These are phyloP conservation scores for Trichoderma sp. DNA, from an alignment of 2,329 filamentous ascomycete species.

Conservation along the genomic window DNA sequence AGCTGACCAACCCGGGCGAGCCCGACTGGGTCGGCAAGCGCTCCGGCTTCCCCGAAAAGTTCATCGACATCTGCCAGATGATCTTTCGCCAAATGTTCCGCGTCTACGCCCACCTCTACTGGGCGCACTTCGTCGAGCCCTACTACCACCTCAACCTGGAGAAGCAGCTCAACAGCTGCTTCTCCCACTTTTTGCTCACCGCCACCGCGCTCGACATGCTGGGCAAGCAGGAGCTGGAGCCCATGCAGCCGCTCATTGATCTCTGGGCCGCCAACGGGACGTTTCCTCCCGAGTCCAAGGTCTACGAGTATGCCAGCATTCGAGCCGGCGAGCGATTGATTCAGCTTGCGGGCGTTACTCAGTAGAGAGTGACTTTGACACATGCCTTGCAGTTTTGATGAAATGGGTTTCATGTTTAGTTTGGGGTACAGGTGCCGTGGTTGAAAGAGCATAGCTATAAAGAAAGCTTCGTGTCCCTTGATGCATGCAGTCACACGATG, in stretches of 20 bases:
- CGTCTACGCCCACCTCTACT: conserved; percentile 96
- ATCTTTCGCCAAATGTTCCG: conserved; percentile 99
- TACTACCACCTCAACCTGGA: conserved; percentile 82
- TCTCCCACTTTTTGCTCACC: conserved; percentile 81
- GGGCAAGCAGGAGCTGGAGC: conserved; percentile 86
- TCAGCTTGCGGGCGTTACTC: conserved; percentile 47
- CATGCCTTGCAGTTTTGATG: not conserved
- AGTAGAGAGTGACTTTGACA: conserved; percentile 32
- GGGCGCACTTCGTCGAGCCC: conserved; percentile 85
- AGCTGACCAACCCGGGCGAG: conserved; percentile 63
- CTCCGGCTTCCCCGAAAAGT: conserved; percentile 88
- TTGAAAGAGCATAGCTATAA: conserved; percentile 11
- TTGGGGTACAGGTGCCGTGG: not conserved
- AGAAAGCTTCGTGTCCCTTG: conserved; percentile 41
- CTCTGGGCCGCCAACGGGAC: conserved; percentile 88
- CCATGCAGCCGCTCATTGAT: conserved; percentile 92
- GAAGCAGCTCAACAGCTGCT: conserved; percentile 84
- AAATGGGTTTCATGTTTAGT: not conserved
- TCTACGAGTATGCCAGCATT: conserved; percentile 66
- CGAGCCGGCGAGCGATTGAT: conserved; percentile 62
- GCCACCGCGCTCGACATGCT: conserved; percentile 82
- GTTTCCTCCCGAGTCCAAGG: conserved; percentile 74
- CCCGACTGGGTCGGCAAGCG: conserved; percentile 84
- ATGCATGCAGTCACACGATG: not conserved
- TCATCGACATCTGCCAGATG: conserved; percentile 85